These are phyloP conservation scores for Lachancea sp. DNA, from an alignment of 805 yeast genomes.

Conservation along the genomic window DNA sequence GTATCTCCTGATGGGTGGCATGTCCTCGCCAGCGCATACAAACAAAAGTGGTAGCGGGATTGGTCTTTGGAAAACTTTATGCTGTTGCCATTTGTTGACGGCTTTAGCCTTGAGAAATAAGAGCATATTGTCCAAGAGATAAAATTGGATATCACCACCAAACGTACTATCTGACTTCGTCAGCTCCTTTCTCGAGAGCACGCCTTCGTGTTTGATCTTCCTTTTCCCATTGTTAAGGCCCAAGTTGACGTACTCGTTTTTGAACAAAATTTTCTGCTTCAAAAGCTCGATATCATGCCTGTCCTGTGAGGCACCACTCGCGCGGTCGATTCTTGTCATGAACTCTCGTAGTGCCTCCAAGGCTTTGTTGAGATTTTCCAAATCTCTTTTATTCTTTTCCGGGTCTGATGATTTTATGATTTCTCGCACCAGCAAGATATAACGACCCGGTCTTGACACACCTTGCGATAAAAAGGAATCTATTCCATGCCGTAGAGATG, in stretches of 20 bases:
- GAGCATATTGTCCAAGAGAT: conserved; percentile 81
- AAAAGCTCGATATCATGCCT: conserved; percentile 82
- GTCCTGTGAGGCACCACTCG: conserved; percentile 91
- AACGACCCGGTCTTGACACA: conserved; percentile 91
- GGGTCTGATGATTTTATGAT: conserved; percentile 81
- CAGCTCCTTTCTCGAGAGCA: conserved; percentile 31
- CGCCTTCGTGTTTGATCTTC: conserved; percentile 45
- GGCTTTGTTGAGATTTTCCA: conserved; percentile 55
- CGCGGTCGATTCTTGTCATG: conserved; percentile 66
- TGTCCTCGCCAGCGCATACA: conserved; percentile 71
- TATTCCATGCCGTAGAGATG: conserved; percentile 50
- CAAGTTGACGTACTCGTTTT: conserved; percentile 81
- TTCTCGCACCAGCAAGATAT: conserved; percentile 76
- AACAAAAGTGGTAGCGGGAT: conserved; percentile 73
- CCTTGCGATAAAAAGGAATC: conserved; percentile 93
- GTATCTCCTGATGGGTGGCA: conserved; percentile 51
- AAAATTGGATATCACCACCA: conserved; percentile 71
- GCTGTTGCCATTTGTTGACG: conserved; percentile 84
- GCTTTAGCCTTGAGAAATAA: conserved; percentile 79
- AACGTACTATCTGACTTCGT: conserved; percentile 22
- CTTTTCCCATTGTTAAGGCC: conserved; percentile 78
- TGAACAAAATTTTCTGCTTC: conserved; percentile 74
- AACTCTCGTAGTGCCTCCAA: conserved; percentile 68
- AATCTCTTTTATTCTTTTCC: conserved; percentile 49
- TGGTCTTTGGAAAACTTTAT: conserved; percentile 85